Evolutionary conservation across 345 rosid genomes (phyloP), one percentile per base, ranked within the genome.

Genomic region (Acer saccharum): DNA sequence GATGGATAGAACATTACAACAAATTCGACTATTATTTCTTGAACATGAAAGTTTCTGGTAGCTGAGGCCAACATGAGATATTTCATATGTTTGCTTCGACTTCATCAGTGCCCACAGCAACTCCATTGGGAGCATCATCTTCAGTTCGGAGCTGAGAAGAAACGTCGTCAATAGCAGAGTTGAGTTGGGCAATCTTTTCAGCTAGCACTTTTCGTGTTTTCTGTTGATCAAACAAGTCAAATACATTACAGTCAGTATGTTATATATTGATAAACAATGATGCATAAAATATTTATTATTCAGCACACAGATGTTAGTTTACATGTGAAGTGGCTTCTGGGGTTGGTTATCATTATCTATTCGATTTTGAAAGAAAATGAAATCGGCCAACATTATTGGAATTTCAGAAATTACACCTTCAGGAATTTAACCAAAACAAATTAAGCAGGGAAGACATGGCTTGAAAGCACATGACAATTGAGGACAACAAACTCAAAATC

Each of bases 141-240:
- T 86, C 95, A 29, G 93, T 54, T 66, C 83, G 90, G 52, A 93
- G 94, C 87, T 91, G 98, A 69, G 91, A 52, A 41, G 98, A 93
- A 63, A 92, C 91, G 65, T 85, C 93, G 73, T 93, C 98, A 23
- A 95, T 93, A 65, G 98, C 97, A 25, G 93, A 85, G 87, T 93
- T 95, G 65, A 95, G 87, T 77, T 91, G 95, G 35, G 91, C 95
- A 60, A 95, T 95, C 87, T 95, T 93, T 80, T 91, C 93, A 0
- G 93, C 85, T 55, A 95, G 82, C 63, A 90, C 82, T 83, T 95
- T 89, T 3, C 98, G 79, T 20, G 95, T 95, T 90, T 88, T 93
- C 98, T 95, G 88, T 60, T 73, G 66, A 72, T 73, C 68, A 78
- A 71, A 65, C 4, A 76, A 77, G 25, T 68, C 77, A 78, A 7